A percentile compares a stretch with the other conserved stretches of the same genome.
Evolutionary conservation across 2,329 filamentous ascomycete genomes (phyloP).

Genomic region (Didymellaceae sp.): DNA sequence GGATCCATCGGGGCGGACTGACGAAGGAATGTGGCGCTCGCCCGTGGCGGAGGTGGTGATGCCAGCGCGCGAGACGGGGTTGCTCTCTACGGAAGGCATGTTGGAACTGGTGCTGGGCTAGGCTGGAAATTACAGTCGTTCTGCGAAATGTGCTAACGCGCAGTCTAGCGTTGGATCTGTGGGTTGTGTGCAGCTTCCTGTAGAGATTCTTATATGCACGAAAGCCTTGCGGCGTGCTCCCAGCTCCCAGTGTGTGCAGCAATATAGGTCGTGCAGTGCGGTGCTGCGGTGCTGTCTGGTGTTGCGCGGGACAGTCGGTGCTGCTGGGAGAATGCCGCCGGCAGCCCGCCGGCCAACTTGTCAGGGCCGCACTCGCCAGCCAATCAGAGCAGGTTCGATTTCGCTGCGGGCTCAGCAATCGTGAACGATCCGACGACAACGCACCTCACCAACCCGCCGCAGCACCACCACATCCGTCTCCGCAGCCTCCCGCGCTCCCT

Average conservation of each 20-base stretch:
- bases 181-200: no score
- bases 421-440: no score
- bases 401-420: constrained; percentile 24
- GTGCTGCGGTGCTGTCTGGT: no score
- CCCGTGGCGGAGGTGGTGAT: constrained; percentile 78
- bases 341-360: no score
- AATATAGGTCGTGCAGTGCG: no score
- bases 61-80: constrained; percentile 52
- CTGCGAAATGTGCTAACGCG: no score
- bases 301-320: constrained; percentile 10
- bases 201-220: no score
- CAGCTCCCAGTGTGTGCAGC: neutral
- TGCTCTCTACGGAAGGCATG: constrained; percentile 43
- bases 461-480: constrained; percentile 32
- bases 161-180: no score
- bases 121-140: neutral
- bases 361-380: constrained; percentile 7
- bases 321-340: no score
- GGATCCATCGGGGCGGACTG: constrained; percentile 83
- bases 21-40: constrained; percentile 87
- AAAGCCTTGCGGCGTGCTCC: constrained; percentile 6
- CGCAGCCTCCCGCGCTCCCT: constrained; percentile 26
- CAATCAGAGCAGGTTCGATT: constrained; percentile 38
- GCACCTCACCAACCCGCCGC: constrained; percentile 33
- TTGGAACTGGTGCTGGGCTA: constrained; percentile 9